Evolutionary conservation across 2,329 filamentous ascomycete species (phyloP).

Genomic region (Pseudopithomyces maydicus): DNA sequence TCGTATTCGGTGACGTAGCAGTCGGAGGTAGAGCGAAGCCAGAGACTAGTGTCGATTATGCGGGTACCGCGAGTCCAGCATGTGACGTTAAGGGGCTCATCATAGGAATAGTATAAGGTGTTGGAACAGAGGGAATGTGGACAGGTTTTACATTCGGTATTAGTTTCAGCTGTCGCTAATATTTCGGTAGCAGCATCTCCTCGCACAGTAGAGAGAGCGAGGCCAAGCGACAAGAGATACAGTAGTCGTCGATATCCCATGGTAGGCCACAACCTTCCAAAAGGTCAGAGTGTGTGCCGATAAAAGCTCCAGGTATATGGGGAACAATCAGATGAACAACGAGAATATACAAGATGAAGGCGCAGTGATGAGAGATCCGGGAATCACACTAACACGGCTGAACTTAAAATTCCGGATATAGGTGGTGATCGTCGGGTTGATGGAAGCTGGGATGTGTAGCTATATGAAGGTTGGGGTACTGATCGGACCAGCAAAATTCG

Average conservation of each 20-base stretch:
- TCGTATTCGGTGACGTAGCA: constrained; percentile 41
- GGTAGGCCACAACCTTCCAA: background rate
- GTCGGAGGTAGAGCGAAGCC: constrained; percentile 31
- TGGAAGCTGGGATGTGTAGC: constrained; percentile 5
- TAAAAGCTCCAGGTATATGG: background rate
- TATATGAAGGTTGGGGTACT: background rate
- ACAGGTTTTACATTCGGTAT: constrained; percentile 39
- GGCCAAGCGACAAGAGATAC: background rate
- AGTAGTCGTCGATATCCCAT: constrained; percentile 7
- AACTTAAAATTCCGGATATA: background rate
- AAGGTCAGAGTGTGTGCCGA: background rate
- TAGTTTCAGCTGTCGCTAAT: constrained; percentile 24
- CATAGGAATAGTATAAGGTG: constrained; percentile 18
- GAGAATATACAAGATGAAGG: background rate
- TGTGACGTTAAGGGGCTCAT: constrained; percentile 28
- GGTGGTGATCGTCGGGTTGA: constrained; percentile 11
- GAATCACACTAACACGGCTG: background rate
- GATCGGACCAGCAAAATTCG: background rate
- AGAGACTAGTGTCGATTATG: constrained; percentile 31
- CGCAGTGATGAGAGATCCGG: background rate
- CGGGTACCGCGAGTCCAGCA: constrained; percentile 38
- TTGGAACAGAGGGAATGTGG: constrained; percentile 36
- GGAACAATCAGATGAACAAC: background rate
- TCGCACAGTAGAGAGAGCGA: background rate
- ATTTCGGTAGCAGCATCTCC: constrained; percentile 20